Conservation (phyloP, 148 eudicot genomes). For the Heliosperma pusillum region DNA sequence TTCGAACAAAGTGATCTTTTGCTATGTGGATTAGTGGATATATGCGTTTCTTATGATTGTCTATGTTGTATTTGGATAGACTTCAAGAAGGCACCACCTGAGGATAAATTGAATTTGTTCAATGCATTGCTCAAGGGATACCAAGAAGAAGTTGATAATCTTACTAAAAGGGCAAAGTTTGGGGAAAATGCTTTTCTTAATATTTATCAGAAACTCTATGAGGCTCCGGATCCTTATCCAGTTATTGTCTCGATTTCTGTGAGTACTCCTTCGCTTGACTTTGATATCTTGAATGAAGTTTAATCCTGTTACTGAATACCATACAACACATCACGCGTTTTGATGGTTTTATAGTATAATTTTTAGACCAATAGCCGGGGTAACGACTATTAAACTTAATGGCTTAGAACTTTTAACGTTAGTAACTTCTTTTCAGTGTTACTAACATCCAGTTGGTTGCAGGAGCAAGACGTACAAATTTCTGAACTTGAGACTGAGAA, state of each 20-base stretch:
- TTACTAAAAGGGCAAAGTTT: constrained; percentile 93
- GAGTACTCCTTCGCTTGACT: constrained; percentile 33
- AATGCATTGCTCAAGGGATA: constrained; percentile 85
- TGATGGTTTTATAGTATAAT: neutral
- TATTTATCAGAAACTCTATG: constrained; percentile 94
- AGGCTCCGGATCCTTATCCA: constrained; percentile 98
- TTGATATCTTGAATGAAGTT: neutral
- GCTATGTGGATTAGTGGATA: neutral
- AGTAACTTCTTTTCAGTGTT: neutral
- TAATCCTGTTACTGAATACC: neutral
- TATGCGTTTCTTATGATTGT: constrained; percentile 9
- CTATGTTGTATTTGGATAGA: constrained; percentile 44
- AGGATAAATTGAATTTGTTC: constrained; percentile 74
- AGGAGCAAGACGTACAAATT: constrained; percentile 79
- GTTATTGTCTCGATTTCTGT: constrained; percentile 84
- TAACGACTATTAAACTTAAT: neutral
- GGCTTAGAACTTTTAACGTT: neutral
- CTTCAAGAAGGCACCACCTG: constrained; percentile 86
- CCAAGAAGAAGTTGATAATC: constrained; percentile 98
- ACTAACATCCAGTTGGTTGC: constrained; percentile 25
- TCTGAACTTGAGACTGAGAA: constrained; percentile 90
- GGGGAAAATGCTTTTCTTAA: constrained; percentile 99
- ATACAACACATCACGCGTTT: neutral
- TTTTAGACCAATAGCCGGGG: neutral
- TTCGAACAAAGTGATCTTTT: neutral